Conservation (phyloP, 1,284 basidiomycete species). For the Marasmius sp. region DNA sequence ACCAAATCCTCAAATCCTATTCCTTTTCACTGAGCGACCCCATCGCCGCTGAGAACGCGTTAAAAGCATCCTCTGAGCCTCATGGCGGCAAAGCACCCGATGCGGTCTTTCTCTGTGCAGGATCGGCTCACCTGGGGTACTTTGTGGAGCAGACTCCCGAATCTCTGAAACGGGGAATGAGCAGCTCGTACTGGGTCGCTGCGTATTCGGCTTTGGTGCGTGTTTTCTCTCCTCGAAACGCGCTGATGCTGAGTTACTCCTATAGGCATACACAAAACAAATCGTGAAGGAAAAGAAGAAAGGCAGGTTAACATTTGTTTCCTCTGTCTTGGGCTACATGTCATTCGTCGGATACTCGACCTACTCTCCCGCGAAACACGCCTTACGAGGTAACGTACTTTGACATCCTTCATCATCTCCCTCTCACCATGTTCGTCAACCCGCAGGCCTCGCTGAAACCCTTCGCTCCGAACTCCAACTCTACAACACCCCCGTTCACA, state of each 20-base stretch:
- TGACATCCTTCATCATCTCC: neutral
- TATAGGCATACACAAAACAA: neutral
- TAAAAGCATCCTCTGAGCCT: constrained; percentile 55
- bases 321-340: constrained; percentile 1
- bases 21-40: constrained; percentile 60
- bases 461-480: constrained; percentile 84
- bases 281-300: neutral
- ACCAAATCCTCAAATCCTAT: constrained; percentile 61
- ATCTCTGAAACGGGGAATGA: constrained; percentile 61
- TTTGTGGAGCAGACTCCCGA: constrained; percentile 70
- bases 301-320: neutral
- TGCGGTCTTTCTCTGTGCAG: constrained; percentile 79
- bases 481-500: constrained; percentile 81
- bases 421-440: too few species aligned
- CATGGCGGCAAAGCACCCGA: constrained; percentile 66
- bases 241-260: neutral
- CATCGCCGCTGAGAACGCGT: constrained; percentile 51
- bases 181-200: constrained; percentile 67
- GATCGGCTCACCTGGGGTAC: constrained; percentile 65
- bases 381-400: neutral
- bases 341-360: constrained; percentile 1
- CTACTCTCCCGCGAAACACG: neutral
- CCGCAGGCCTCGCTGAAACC: constrained; percentile 79
- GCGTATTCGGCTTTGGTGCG: constrained; percentile 63
- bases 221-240: neutral